Evolutionary conservation across 106 monocot species (phyloP).

Genomic region (Dioscorea alata): DNA sequence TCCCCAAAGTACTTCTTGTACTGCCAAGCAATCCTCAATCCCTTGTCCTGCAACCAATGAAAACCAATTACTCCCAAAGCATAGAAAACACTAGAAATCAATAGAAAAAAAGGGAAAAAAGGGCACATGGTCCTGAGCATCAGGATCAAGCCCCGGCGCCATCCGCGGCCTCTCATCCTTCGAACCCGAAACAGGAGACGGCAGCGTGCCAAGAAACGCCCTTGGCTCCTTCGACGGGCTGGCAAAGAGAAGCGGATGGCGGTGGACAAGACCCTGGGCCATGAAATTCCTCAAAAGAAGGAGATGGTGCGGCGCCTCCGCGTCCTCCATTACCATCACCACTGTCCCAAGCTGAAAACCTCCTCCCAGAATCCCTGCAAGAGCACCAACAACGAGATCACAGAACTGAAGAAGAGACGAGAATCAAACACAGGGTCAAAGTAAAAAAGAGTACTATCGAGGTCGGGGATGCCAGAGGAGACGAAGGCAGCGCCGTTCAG

Average conservation of each 20-base stretch:
- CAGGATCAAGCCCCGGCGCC: background rate
- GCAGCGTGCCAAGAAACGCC: conserved; percentile 81
- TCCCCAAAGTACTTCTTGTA: conserved; percentile 95
- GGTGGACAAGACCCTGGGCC: conserved; percentile 82
- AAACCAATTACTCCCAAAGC: background rate
- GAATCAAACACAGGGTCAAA: background rate
- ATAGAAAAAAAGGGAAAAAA: background rate
- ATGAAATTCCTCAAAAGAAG: conserved; percentile 83
- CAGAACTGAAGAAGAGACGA: background rate
- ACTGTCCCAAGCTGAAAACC: conserved; percentile 70
- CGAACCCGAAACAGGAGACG: conserved; percentile 34
- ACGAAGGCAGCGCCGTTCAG: conserved; percentile 48
- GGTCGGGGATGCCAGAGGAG: conserved; percentile 86
- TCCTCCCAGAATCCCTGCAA: conserved; percentile 66
- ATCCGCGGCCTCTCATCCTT: conserved; percentile 25
- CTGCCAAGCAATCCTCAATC: conserved; percentile 90
- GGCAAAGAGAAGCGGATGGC: conserved; percentile 71
- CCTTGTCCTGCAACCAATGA: conserved; percentile 28
- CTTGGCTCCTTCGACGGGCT: conserved; percentile 55
- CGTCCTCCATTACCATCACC: conserved; percentile 87
- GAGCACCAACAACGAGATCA: background rate
- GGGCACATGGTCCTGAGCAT: conserved; percentile 26
- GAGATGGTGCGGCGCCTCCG: conserved; percentile 88
- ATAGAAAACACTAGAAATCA: background rate
- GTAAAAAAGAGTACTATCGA: conserved; percentile 43